Evolutionary conservation across 2,329 filamentous ascomycete species (phyloP).

Genomic region (Albifimbria verrucaria): DNA sequence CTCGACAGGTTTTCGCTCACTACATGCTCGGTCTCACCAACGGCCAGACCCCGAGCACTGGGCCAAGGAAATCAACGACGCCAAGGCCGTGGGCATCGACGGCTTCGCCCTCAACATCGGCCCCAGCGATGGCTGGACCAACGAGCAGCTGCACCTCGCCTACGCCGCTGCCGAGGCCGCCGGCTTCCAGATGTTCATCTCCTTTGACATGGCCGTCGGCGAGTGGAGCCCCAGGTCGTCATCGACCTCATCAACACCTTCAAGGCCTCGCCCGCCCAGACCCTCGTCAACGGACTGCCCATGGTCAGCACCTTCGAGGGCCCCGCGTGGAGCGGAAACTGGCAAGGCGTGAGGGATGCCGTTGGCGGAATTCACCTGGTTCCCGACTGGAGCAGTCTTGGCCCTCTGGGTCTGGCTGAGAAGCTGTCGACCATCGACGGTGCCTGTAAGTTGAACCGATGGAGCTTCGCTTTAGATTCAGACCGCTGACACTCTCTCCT

Average conservation of each 20-base stretch:
- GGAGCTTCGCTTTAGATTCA: too few species aligned
- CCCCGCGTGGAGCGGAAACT: conserved; percentile 34
- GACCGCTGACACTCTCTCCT: too few species aligned
- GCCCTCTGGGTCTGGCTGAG: conserved; percentile 13
- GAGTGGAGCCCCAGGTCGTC: conserved; percentile 23
- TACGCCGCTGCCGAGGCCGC: conserved; percentile 20
- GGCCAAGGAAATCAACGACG: conserved; percentile 29
- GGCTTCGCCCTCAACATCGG: conserved; percentile 40
- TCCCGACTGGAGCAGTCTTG: conserved; percentile 39
- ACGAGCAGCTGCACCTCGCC: conserved; percentile 25
- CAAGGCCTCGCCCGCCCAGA: conserved; percentile 21
- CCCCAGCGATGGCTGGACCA: conserved; percentile 27
- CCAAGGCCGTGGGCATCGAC: conserved; percentile 34
- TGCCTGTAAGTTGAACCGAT: conserved; percentile 14
- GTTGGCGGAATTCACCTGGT: conserved; percentile 36
- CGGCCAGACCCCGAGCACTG: conserved; percentile 26
- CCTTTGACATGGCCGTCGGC: conserved; percentile 35
- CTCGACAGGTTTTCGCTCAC: conserved; percentile 24
- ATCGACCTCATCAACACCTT: conserved; percentile 21
- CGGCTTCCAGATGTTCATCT: conserved; percentile 34
- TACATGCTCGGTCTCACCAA: conserved; percentile 30
- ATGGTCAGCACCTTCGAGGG: conserved; percentile 54
- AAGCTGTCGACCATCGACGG: conserved; percentile 19
- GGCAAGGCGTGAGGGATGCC: conserved; percentile 35
- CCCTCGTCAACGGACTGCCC: conserved; percentile 24